A percentile compares a stretch with the other conserved stretches of the same genome.
Conservation (phyloP, 768 basidiomycete species). For the Suillus weaverae region DNA sequence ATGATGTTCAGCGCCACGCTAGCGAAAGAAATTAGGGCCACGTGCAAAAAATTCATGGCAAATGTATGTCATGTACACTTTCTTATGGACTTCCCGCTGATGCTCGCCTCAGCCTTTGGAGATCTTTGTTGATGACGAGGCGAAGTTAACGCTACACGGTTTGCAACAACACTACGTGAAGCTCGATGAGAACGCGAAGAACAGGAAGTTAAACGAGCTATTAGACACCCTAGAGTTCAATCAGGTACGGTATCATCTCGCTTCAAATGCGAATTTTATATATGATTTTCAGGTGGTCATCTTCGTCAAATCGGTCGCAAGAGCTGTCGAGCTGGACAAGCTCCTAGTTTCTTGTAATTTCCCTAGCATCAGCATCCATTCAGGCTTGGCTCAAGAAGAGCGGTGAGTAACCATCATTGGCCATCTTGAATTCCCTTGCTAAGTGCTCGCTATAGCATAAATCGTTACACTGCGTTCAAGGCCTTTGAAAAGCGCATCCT, state of each 20-base stretch:
- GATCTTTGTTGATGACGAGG: constrained; percentile 99
- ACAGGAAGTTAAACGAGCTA: constrained; percentile 94
- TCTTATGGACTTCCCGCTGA: not conserved
- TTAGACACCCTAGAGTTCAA: constrained; percentile 98
- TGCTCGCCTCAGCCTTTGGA: constrained; percentile 76
- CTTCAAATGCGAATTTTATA: not conserved
- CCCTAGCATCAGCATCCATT: constrained; percentile 97
- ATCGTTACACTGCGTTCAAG: constrained; percentile 97
- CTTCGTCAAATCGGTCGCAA: constrained; percentile 97
- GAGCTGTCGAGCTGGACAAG: constrained; percentile 96
- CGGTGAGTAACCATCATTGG: constrained; percentile 59
- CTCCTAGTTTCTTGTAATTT: constrained; percentile 96
- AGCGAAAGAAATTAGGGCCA: constrained; percentile 93
- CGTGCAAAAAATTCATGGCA: constrained; percentile 99
- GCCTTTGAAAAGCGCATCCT: constrained; percentile 99
- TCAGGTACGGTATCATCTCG: constrained; percentile 53
- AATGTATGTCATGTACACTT: constrained; percentile 60
- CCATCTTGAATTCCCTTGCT: not conserved
- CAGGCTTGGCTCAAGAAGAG: constrained; percentile 91
- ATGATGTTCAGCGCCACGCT: constrained; percentile 99
- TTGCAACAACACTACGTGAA: constrained; percentile 99
- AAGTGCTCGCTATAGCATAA: constrained; percentile 62
- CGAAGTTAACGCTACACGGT: constrained; percentile 96
- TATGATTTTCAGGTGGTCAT: constrained; percentile 81
- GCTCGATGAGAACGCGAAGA: constrained; percentile 92